A percentile compares a stretch with the other conserved stretches of the same genome.
These are phyloP conservation scores for Dioszegia hungarica DNA, from an alignment of 768 basidiomycete species.

Conservation along the genomic window DNA sequence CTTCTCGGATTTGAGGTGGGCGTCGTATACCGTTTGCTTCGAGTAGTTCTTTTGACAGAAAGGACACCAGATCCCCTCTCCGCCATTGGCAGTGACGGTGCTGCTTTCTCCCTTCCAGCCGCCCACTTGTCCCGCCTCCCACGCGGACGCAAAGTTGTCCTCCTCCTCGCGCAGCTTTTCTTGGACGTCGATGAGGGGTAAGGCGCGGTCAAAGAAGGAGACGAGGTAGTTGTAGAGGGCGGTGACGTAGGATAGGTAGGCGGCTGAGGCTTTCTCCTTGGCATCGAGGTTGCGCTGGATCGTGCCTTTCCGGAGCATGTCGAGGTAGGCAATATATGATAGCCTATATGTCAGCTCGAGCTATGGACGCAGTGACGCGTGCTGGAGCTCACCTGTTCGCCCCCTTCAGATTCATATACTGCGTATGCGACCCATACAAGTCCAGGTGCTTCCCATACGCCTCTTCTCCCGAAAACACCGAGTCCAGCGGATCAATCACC, in stretches of 20 bases:
- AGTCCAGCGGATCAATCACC: slow-evolving; percentile 56
- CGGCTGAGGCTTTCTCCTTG: slow-evolving; percentile 42
- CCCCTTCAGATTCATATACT: slow-evolving; percentile 84
- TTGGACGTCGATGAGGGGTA: slow-evolving; percentile 74
- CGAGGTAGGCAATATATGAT: slow-evolving; percentile 89
- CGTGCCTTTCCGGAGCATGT: slow-evolving; percentile 67
- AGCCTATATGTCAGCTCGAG: slow-evolving; percentile 51
- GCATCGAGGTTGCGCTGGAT: slow-evolving; percentile 48
- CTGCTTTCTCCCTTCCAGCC: slow-evolving; percentile 68
- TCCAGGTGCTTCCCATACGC: slow-evolving; percentile 92
- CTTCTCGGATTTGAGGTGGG: slow-evolving; percentile 91
- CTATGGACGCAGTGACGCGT: slow-evolving; percentile 2
- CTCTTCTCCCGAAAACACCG: slow-evolving; percentile 92
- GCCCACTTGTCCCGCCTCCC: slow-evolving; percentile 69
- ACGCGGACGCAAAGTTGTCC: slow-evolving; percentile 67
- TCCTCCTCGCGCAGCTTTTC: slow-evolving; percentile 62
- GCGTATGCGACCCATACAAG: slow-evolving; percentile 77
- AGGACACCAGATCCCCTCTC: slow-evolving; percentile 80
- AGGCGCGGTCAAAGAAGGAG: slow-evolving; percentile 77
- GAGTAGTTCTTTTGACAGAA: slow-evolving; percentile 70
- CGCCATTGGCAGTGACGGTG: slow-evolving; percentile 27
- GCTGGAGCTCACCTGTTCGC: slow-evolving; percentile 47
- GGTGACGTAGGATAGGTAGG: slow-evolving; percentile 67
- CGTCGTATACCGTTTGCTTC: slow-evolving; percentile 96
- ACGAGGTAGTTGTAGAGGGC: slow-evolving; percentile 75